Evolutionary conservation across 768 basidiomycete genomes (phyloP).

Genomic region (Tremella mesenterica): DNA sequence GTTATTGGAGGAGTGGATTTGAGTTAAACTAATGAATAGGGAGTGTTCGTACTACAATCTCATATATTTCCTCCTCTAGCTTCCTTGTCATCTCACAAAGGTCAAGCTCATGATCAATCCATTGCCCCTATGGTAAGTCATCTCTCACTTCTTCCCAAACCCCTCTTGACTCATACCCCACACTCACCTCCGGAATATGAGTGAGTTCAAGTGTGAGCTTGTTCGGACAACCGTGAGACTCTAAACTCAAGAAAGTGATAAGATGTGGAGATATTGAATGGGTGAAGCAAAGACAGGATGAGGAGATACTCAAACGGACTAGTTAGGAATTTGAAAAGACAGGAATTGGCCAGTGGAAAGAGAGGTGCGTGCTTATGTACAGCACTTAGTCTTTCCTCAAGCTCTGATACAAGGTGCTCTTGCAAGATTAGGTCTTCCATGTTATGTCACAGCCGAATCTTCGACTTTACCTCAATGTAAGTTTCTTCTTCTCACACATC

Average conservation of each 20-base stretch:
- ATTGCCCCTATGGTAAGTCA: background rate
- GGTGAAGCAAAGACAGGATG: too few species aligned
- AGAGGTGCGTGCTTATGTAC: background rate
- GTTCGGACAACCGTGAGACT: too few species aligned
- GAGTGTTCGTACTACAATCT: slow-evolving; percentile 87
- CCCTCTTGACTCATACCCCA: too few species aligned
- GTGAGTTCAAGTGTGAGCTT: too few species aligned
- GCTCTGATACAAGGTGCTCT: slow-evolving; percentile 80
- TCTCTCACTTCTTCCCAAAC: background rate
- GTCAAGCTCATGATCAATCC: slow-evolving; percentile 58
- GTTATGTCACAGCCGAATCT: slow-evolving; percentile 68
- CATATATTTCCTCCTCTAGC: slow-evolving; percentile 78
- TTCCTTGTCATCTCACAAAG: slow-evolving; percentile 71
- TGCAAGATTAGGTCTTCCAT: slow-evolving; percentile 64
- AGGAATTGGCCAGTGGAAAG: too few species aligned
- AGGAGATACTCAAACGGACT: too few species aligned
- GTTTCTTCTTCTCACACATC: background rate
- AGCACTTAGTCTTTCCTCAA: slow-evolving; percentile 75
- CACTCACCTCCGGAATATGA: too few species aligned
- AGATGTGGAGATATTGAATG: too few species aligned
- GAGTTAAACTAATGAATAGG: slow-evolving; percentile 49
- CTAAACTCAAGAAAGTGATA: too few species aligned
- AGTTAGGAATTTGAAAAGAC: too few species aligned
- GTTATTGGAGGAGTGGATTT: too few species aligned
- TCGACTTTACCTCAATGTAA: slow-evolving; percentile 76